Base-by-base conservation (phyloP, 2,329 filamentous ascomycete genomes). In the Meredithiella fracta region DNA sequence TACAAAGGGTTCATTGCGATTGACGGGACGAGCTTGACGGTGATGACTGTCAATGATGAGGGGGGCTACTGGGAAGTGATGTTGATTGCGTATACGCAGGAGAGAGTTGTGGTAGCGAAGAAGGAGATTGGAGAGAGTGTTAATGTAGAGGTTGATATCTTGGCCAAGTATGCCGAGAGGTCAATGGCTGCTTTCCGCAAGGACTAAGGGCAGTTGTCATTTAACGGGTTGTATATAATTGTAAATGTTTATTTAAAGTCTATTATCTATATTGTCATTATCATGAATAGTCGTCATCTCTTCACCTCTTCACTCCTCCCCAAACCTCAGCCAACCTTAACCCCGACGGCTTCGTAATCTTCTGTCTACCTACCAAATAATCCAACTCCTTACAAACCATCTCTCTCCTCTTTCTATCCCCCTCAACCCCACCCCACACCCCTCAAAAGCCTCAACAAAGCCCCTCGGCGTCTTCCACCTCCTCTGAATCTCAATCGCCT, bases 1-100 rank as follows among this genome's bases (percentile, higher is more conserved):
- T 88, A 94, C 73, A 98, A 98, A 75, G 92, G 92, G 52, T 98
- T 89, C 68, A 82, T 98, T 56, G 88, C 90, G 47, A 78, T 98
- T 53, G 92, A 98, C 66, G 92, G 92, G 3, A 91, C 92, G 23
- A 96, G 90, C 66, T 72, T 98, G 73, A 98, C 92, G 0, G 78
- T 98, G 1, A 97, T 91, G 1, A 77, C 79, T 62, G 91, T 97
- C 29, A 72, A 91, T 63, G 91, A 96, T 67, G 76, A 66, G 3
- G 78, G 80, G 61, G 82, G 84, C 44, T 94, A 88, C 67, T 96
- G 83, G 79, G 92, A 97, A 76, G 85, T 98, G 52, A 98, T 98
- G 92, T 74, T 98, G 60, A 96, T 98, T 67, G 79, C 86, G 7
- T 98, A 98, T 69, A 96, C 92, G 9, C 92, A 97, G 72, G 87